phyloP scores from a whole-genome alignment of 257 asterid species.

The Anisodus acutangulus region DNA sequence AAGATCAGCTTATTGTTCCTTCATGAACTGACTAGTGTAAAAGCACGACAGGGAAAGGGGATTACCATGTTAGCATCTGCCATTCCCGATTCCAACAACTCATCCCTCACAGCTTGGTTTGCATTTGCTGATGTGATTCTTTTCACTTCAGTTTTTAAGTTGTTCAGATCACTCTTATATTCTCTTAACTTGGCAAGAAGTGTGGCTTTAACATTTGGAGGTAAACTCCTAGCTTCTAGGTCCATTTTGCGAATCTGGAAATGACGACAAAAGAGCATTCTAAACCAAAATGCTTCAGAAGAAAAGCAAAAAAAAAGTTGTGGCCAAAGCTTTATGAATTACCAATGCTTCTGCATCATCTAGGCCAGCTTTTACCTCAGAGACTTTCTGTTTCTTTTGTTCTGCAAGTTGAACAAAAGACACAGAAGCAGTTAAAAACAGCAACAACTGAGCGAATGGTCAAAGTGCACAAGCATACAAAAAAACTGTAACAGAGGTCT shows the following conservation, averaged over 20 bases:
- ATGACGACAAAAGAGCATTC: conserved; percentile 10
- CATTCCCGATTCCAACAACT: conserved; percentile 76
- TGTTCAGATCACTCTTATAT: conserved; percentile 77
- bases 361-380: conserved; percentile 55
- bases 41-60: neutral
- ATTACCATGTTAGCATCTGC: conserved; percentile 64
- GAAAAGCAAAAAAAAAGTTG: conserved; percentile 1
- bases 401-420: conserved; percentile 52
- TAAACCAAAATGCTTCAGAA: neutral
- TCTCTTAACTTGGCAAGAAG: conserved; percentile 83
- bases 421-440: conserved; percentile 19
- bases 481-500: conserved; percentile 17
- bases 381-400: conserved; percentile 64
- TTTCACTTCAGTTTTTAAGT: conserved; percentile 75
- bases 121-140: conserved; percentile 61
- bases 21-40: neutral
- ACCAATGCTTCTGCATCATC: conserved; percentile 77
- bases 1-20: neutral
- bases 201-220: conserved; percentile 69
- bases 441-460: neutral
- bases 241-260: conserved; percentile 87
- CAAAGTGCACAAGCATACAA: neutral
- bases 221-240: conserved; percentile 86
- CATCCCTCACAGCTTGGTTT: conserved; percentile 68
- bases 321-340: conserved; percentile 26